phyloP scores from a whole-genome alignment of 2,329 filamentous ascomycete species.

The Paecilomyces sp. region DNA sequence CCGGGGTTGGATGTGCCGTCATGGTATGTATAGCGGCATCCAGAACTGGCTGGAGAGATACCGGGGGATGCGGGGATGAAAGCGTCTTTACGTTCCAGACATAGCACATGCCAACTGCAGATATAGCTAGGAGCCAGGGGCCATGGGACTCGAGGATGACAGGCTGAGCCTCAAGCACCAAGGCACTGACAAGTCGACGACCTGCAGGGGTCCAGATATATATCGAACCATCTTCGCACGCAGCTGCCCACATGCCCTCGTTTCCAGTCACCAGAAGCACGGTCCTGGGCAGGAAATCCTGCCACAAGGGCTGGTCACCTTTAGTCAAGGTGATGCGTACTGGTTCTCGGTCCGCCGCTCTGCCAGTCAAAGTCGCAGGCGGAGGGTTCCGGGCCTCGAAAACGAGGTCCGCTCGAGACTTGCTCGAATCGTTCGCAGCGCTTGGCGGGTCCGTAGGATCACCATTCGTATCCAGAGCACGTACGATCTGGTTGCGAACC shows the following conservation, averaged over 20 bases:
- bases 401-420: conserved; percentile 62
- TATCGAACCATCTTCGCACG: conserved; percentile 84
- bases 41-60: conserved; percentile 80
- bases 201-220: conserved; percentile 92
- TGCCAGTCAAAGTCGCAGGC: conserved; percentile 51
- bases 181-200: conserved; percentile 72
- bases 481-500: conserved; percentile 72
- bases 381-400: conserved; percentile 83
- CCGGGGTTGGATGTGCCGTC: conserved; percentile 68
- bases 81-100: conserved; percentile 89
- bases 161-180: conserved; percentile 84
- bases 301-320: conserved; percentile 76
- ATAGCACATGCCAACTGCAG: conserved; percentile 78
- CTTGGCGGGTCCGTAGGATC: conserved; percentile 35
- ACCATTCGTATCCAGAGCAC: conserved; percentile 60
- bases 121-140: conserved; percentile 84
- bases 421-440: conserved; percentile 28
- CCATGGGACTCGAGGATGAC: conserved; percentile 88
- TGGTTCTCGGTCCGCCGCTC: conserved; percentile 64
- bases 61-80: conserved; percentile 77
- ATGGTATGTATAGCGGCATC: conserved; percentile 78
- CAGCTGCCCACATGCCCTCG: conserved; percentile 82
- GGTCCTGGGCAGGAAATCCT: conserved; percentile 81
- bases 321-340: conserved; percentile 76
- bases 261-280: conserved; percentile 90